These are phyloP conservation scores for Trichomonas gallinae DNA, from an alignment of 208 protist genomes.

Conservation along the genomic window DNA sequence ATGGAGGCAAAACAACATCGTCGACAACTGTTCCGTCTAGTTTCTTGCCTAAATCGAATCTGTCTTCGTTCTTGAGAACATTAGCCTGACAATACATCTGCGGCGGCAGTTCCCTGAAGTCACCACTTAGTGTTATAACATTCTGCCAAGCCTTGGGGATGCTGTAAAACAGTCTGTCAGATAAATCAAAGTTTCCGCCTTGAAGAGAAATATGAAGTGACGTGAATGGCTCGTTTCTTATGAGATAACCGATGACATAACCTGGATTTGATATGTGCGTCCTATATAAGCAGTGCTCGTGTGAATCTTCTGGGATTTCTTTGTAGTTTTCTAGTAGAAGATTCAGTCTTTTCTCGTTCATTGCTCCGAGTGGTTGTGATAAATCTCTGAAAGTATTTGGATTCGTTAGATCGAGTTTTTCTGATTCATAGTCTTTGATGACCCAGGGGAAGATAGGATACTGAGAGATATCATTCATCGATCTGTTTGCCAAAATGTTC, in stretches of 20 bases:
- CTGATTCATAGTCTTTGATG: background rate
- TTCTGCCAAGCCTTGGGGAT: background rate
- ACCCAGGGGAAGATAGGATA: background rate
- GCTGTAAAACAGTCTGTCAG: background rate
- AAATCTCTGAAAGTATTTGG: background rate
- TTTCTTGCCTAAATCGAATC: background rate
- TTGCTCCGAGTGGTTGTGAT: background rate
- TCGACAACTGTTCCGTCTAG: background rate
- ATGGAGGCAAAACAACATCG: background rate
- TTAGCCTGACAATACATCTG: background rate
- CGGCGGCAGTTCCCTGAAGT: background rate
- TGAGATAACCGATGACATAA: slow-evolving; percentile 30
- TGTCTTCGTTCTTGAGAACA: background rate
- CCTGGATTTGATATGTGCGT: slow-evolving; percentile 33
- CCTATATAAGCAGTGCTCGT: background rate
- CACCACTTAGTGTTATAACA: background rate
- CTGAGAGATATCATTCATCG: background rate
- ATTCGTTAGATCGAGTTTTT: background rate
- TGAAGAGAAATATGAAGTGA: slow-evolving; percentile 31
- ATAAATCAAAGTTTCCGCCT: background rate
- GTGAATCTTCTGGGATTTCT: background rate
- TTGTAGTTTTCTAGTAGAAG: too few relatives aligned
- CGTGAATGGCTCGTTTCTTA: slow-evolving; percentile 37
- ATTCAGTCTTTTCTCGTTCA: background rate
- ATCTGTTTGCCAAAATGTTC: background rate